These are phyloP conservation scores for Zizania latifolia DNA, from an alignment of 176 grass and related monocot species.

Conservation along the genomic window DNA sequence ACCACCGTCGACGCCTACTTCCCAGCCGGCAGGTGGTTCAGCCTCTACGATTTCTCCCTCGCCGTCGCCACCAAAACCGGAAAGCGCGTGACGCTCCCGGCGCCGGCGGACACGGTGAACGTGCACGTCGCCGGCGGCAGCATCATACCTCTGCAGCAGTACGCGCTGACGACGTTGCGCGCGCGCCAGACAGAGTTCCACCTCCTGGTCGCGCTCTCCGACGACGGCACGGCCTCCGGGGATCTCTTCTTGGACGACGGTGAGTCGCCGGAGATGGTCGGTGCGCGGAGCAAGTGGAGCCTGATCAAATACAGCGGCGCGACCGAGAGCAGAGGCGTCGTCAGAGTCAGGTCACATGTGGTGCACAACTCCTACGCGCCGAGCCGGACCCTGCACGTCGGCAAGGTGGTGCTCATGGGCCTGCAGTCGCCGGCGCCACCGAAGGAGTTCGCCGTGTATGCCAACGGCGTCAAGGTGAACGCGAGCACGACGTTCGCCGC, in stretches of 20 bases:
- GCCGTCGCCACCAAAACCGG: conserved; percentile 12
- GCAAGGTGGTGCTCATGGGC: conserved; percentile 60
- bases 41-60: conserved; percentile 47
- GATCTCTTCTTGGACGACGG: conserved; percentile 76
- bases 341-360: conserved; percentile 47
- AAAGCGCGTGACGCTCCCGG: conserved; percentile 33
- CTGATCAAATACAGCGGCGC: conserved; percentile 38
- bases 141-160: conserved; percentile 51
- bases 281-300: conserved; percentile 26
- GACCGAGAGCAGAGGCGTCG: background rate
- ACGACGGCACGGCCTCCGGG: conserved; percentile 33
- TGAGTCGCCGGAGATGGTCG: conserved; percentile 61
- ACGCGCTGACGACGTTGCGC: conserved; percentile 34
- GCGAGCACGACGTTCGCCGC: background rate
- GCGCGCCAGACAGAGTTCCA: conserved; percentile 45
- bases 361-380: conserved; percentile 42
- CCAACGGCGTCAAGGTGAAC: conserved; percentile 26
- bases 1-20: conserved; percentile 61
- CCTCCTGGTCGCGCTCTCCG: conserved; percentile 50
- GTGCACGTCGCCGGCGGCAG: conserved; percentile 56
- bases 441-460: conserved; percentile 6
- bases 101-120: conserved; percentile 50
- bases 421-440: background rate
- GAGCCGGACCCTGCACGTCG: conserved; percentile 33
- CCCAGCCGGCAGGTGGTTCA: conserved; percentile 66